Evolutionary conservation across 2,329 filamentous ascomycete genomes (phyloP).

Genomic region (Clonostachys byssicola): DNA sequence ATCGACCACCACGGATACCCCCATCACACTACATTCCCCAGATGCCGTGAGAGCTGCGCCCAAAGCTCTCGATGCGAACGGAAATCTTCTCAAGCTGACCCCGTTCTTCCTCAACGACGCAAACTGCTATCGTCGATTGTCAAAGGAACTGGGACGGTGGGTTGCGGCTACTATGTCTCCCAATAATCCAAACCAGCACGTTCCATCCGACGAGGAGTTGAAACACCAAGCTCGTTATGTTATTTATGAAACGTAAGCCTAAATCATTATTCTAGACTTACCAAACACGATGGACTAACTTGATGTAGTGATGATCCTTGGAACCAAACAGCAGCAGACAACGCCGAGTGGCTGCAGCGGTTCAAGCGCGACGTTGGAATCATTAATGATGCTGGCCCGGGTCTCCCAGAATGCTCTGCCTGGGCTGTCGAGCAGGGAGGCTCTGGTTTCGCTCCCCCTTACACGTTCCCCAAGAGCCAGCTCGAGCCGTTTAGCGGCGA

Average conservation of each 20-base stretch:
- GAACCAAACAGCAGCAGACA: slow-evolving; percentile 62
- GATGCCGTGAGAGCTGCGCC: neutral
- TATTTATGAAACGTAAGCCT: slow-evolving; percentile 54
- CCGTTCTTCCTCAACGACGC: slow-evolving; percentile 51
- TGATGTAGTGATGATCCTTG: slow-evolving; percentile 52
- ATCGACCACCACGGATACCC: neutral
- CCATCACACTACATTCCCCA: neutral
- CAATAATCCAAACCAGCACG: slow-evolving; percentile 55
- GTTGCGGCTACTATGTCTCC: slow-evolving; percentile 48
- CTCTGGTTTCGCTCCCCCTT: slow-evolving; percentile 52
- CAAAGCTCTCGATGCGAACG: neutral
- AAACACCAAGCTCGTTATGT: slow-evolving; percentile 61
- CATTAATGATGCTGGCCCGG: slow-evolving; percentile 42
- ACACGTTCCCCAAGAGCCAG: slow-evolving; percentile 37
- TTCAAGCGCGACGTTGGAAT: slow-evolving; percentile 58
- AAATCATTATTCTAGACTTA: neutral
- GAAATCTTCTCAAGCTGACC: neutral
- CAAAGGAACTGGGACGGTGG: slow-evolving; percentile 48
- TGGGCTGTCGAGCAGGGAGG: slow-evolving; percentile 48
- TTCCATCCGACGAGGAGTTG: slow-evolving; percentile 59
- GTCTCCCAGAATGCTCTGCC: slow-evolving; percentile 31
- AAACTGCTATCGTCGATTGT: slow-evolving; percentile 55
- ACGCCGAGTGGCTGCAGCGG: slow-evolving; percentile 57
- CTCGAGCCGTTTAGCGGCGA: slow-evolving; percentile 25
- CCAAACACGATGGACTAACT: slow-evolving; percentile 8